These are phyloP conservation scores for Suhomyces ambrosiae DNA, from an alignment of 1,139 yeast species.

Conservation along the genomic window DNA sequence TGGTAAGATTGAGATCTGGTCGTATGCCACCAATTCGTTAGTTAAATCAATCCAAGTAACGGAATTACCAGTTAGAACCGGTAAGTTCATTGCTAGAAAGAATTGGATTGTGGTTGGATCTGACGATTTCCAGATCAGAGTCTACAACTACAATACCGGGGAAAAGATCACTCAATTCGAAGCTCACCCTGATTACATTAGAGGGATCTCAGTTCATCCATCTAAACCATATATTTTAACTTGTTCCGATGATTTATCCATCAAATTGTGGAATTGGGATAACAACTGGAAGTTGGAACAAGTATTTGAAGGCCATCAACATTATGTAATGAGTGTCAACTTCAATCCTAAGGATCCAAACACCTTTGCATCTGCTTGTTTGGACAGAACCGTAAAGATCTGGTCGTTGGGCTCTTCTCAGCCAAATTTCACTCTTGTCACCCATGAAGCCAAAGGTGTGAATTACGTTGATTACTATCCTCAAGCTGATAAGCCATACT, in stretches of 20 bases:
- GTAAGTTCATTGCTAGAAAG: slow-evolving; percentile 91
- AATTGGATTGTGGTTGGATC: slow-evolving; percentile 97
- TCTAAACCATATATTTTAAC: slow-evolving; percentile 86
- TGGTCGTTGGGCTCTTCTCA: slow-evolving; percentile 92
- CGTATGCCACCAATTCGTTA: slow-evolving; percentile 72
- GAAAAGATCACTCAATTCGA: slow-evolving; percentile 94
- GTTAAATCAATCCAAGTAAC: slow-evolving; percentile 73
- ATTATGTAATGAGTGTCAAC: slow-evolving; percentile 91
- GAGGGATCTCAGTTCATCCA: slow-evolving; percentile 93
- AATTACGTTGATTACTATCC: slow-evolving; percentile 97
- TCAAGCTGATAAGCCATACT: slow-evolving; percentile 92
- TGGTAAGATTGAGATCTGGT: slow-evolving; percentile 89
- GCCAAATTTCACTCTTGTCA: slow-evolving; percentile 88
- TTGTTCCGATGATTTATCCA: slow-evolving; percentile 87
- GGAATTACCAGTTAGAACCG: slow-evolving; percentile 93
- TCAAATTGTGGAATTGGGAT: slow-evolving; percentile 98
- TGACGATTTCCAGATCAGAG: slow-evolving; percentile 92
- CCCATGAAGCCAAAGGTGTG: slow-evolving; percentile 92
- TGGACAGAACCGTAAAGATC: slow-evolving; percentile 93
- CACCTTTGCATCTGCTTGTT: slow-evolving; percentile 95
- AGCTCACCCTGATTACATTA: slow-evolving; percentile 96
- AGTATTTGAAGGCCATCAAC: slow-evolving; percentile 93
- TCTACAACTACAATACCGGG: slow-evolving; percentile 92
- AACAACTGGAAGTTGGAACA: slow-evolving; percentile 87
- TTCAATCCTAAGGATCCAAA: slow-evolving; percentile 97